Conservation (phyloP, 1,284 basidiomycete genomes). For the Wallemia ichthyophaga region DNA sequence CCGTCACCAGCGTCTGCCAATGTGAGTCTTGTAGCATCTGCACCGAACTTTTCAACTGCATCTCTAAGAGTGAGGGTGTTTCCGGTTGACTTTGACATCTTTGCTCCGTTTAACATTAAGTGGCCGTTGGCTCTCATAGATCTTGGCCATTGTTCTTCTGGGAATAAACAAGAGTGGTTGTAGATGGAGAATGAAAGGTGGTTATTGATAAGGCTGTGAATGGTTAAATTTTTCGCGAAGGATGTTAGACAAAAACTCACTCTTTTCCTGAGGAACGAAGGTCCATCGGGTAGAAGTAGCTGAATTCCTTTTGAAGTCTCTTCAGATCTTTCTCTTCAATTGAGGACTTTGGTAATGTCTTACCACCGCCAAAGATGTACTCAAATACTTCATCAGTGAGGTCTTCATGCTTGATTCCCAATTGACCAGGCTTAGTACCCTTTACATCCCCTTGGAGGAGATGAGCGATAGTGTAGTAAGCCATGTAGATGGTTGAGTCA, state of each 20-base stretch:
- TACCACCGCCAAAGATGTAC: constrained; percentile 51
- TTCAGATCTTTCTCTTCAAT: constrained; percentile 50
- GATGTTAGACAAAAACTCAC: neutral
- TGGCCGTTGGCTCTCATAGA: constrained; percentile 90
- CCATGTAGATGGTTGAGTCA: constrained; percentile 97
- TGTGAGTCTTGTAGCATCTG: constrained; percentile 67
- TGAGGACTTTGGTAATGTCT: constrained; percentile 34
- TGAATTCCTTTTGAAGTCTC: constrained; percentile 61
- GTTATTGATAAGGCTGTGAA: constrained; percentile 44
- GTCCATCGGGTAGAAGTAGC: constrained; percentile 97
- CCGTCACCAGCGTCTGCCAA: constrained; percentile 94
- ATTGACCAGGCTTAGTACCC: constrained; percentile 45
- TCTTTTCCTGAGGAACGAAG: constrained; percentile 98
- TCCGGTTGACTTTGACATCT: constrained; percentile 94
- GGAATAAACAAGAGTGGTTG: constrained; percentile 78
- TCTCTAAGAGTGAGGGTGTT: constrained; percentile 54
- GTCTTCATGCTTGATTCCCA: constrained; percentile 62
- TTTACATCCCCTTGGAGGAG: constrained; percentile 57
- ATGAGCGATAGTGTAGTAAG: constrained; percentile 85
- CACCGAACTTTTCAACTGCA: constrained; percentile 57
- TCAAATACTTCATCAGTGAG: constrained; percentile 97
- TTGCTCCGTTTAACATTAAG: constrained; percentile 90
- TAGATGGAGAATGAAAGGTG: constrained; percentile 87
- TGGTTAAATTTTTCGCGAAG: neutral
- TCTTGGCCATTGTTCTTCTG: constrained; percentile 71